Evolutionary conservation across 192 early-diverging fungal species (phyloP).

Genomic region (Geranomyces michiganensis): DNA sequence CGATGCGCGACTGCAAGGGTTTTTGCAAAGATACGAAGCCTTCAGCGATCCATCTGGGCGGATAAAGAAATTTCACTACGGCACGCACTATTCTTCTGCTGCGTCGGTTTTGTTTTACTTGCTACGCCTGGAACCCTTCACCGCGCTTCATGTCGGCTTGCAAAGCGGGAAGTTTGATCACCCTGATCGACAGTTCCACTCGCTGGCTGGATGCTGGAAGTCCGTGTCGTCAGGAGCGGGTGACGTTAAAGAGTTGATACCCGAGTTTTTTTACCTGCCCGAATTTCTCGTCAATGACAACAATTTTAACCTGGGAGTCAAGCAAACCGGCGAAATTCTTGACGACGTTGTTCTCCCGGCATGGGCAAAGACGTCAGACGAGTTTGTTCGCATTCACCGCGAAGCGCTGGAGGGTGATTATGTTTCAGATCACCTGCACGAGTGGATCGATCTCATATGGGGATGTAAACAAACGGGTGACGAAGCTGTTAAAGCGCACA

Average conservation of each 20-base stretch:
- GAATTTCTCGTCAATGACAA: slow-evolving; percentile 80
- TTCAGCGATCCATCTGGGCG: slow-evolving; percentile 66
- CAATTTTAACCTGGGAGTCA: slow-evolving; percentile 66
- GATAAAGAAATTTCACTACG: slow-evolving; percentile 82
- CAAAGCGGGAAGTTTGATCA: slow-evolving; percentile 63
- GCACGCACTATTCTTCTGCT: slow-evolving; percentile 96
- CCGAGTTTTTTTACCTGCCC: slow-evolving; percentile 95
- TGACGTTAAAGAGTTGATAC: slow-evolving; percentile 90
- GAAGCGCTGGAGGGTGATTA: slow-evolving; percentile 78
- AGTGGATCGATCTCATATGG: slow-evolving; percentile 96
- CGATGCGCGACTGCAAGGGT: slow-evolving; percentile 65
- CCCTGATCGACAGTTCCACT: slow-evolving; percentile 65
- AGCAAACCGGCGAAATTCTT: slow-evolving; percentile 62
- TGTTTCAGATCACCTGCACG: slow-evolving; percentile 84
- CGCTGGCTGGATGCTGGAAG: slow-evolving; percentile 54
- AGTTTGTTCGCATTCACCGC: slow-evolving; percentile 83
- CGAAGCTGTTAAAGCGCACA: slow-evolving; percentile 81
- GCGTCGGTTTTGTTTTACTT: slow-evolving; percentile 88
- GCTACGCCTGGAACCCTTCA: slow-evolving; percentile 89
- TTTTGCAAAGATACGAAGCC: slow-evolving; percentile 61
- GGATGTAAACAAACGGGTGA: slow-evolving; percentile 93
- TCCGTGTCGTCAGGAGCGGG: slow-evolving; percentile 51
- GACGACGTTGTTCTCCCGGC: slow-evolving; percentile 77
- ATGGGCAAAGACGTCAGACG: slow-evolving; percentile 79
- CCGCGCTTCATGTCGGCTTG: slow-evolving; percentile 60